These are phyloP conservation scores for Asterophora lycoperdoides DNA, from an alignment of 768 basidiomycete species.

Conservation along the genomic window DNA sequence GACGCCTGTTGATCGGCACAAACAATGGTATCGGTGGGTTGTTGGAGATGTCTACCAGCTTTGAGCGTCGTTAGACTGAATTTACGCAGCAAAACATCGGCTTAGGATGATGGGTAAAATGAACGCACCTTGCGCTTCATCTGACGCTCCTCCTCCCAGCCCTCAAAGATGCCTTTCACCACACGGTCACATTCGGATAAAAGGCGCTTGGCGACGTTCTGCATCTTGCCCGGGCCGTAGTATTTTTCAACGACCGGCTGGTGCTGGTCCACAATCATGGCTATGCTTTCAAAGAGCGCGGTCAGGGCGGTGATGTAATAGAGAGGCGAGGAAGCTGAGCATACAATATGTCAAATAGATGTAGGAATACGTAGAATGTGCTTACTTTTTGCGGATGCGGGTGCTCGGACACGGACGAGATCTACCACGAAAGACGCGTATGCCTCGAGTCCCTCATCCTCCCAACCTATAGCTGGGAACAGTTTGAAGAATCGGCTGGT, in stretches of 20 bases:
- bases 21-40: slow-evolving; percentile 35
- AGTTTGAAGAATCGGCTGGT: slow-evolving; percentile 96
- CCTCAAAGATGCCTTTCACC: slow-evolving; percentile 64
- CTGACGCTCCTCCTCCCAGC: slow-evolving; percentile 90
- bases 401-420: slow-evolving; percentile 74
- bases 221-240: slow-evolving; percentile 89
- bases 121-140: slow-evolving; percentile 69
- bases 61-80: slow-evolving; percentile 2
- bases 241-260: slow-evolving; percentile 98
- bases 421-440: slow-evolving; percentile 94
- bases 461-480: slow-evolving; percentile 94
- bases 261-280: slow-evolving; percentile 95
- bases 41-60: slow-evolving; percentile 47
- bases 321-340: slow-evolving; percentile 80
- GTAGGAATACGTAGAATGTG: background rate
- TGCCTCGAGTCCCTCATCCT: slow-evolving; percentile 83
- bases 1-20: slow-evolving; percentile 29
- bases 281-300: slow-evolving; percentile 90
- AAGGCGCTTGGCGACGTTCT: slow-evolving; percentile 65
- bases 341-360: slow-evolving; percentile 7
- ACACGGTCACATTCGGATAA: slow-evolving; percentile 86
- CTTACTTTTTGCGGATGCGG: slow-evolving; percentile 79
- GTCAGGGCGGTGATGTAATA: slow-evolving; percentile 91
- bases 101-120: slow-evolving; percentile 7
- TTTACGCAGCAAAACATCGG: background rate